Evolutionary conservation across 2,329 filamentous ascomycete species (phyloP).

Genomic region (Capronia coronata): DNA sequence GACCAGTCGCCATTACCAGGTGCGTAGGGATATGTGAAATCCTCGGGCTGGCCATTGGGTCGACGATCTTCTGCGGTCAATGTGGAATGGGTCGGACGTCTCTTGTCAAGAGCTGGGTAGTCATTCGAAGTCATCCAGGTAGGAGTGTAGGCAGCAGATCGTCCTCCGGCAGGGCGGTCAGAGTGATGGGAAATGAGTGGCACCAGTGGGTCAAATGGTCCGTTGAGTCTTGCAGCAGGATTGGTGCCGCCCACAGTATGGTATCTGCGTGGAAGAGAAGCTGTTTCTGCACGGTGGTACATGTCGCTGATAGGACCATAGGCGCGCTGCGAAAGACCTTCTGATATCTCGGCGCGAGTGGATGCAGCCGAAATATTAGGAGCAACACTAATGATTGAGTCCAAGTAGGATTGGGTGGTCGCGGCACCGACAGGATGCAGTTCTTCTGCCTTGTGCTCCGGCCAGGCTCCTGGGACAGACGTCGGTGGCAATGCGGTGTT

Average conservation of each 20-base stretch:
- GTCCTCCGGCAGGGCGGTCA: neutral
- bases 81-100: neutral
- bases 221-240: constrained; percentile 28
- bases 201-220: constrained; percentile 28
- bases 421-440: neutral
- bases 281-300: constrained; percentile 3
- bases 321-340: constrained; percentile 3
- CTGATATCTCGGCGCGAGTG: neutral
- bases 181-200: neutral
- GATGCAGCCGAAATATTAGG: neutral
- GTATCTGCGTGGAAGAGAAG: constrained; percentile 13
- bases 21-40: neutral
- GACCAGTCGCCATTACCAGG: neutral
- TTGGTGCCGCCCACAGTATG: constrained; percentile 29
- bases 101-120: constrained; percentile 6
- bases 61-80: neutral
- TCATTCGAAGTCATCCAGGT: constrained; percentile 9
- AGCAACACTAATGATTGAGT: neutral
- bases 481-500: neutral
- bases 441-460: constrained; percentile 17
- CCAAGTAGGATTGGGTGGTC: neutral
- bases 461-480: constrained; percentile 27
- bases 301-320: constrained; percentile 2
- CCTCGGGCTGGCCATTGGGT: neutral
- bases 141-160: neutral